Evolutionary conservation across 2,329 filamentous ascomycete genomes (phyloP).

Genomic region (Aspergillus fructus): DNA sequence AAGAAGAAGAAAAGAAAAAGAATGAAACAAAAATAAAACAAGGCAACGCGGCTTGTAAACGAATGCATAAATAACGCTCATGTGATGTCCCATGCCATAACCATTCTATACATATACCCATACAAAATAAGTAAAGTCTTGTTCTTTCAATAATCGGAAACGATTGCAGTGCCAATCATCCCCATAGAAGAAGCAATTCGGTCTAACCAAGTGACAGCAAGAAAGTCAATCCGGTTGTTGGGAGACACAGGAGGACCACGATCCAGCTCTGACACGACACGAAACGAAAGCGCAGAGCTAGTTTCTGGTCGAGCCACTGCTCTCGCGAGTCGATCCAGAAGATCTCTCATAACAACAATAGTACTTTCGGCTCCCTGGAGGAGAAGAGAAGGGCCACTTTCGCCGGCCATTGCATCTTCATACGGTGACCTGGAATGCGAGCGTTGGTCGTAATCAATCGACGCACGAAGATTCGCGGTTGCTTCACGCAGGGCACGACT

Average conservation of each 20-base stretch:
- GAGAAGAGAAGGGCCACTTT: slow-evolving; percentile 22
- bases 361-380: slow-evolving; percentile 27
- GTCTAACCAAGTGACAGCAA: slow-evolving; percentile 30
- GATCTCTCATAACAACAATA: slow-evolving; percentile 17
- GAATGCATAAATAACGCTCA: neutral
- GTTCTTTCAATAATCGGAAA: slow-evolving; percentile 7
- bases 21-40: neutral
- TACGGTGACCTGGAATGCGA: neutral
- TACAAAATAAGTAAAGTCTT: neutral
- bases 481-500: neutral
- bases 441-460: slow-evolving; percentile 1
- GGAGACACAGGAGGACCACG: slow-evolving; percentile 22
- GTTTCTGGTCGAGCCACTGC: slow-evolving; percentile 7
- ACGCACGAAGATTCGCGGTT: neutral
- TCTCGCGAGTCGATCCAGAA: slow-evolving; percentile 19
- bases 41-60: neutral
- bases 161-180: slow-evolving; percentile 25
- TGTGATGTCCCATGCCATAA: neutral
- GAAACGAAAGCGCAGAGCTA: slow-evolving; percentile 22
- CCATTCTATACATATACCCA: neutral
- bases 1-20: neutral
- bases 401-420: neutral
- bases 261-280: slow-evolving; percentile 27
- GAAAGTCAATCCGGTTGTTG: slow-evolving; percentile 15
- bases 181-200: slow-evolving; percentile 35